These are phyloP conservation scores for Cutaneotrichosporon cutaneum DNA, from an alignment of 1,284 basidiomycete species.

Conservation along the genomic window DNA sequence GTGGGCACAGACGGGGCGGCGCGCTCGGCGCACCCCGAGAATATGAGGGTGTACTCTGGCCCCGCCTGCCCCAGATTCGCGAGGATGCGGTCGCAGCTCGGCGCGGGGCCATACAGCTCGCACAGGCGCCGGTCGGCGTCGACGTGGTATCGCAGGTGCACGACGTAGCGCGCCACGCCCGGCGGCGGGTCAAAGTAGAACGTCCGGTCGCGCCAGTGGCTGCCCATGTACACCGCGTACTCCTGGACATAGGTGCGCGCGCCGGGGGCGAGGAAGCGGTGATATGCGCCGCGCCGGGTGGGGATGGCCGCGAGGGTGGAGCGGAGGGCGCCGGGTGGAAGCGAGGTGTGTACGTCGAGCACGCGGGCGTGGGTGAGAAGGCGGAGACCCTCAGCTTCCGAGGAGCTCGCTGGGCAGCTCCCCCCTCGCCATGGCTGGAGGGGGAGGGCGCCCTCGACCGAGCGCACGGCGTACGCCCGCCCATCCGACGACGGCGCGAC, in stretches of 20 bases:
- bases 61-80: background rate
- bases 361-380: background rate
- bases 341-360: background rate
- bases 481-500: background rate
- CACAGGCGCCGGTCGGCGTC: background rate
- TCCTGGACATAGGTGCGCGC: background rate
- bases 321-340: background rate
- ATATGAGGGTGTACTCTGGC: background rate
- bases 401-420: background rate
- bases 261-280: background rate
- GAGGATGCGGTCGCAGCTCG: slow-evolving; percentile 2
- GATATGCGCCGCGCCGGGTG: background rate
- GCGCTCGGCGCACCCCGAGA: background rate
- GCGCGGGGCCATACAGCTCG: background rate
- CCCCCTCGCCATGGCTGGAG: background rate
- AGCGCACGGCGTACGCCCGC: background rate
- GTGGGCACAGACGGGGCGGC: background rate
- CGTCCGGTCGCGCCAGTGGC: slow-evolving; percentile 1
- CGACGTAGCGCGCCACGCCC: background rate
- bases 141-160: background rate
- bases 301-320: background rate
- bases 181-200: background rate
- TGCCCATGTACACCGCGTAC: background rate
- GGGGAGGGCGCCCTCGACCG: background rate
- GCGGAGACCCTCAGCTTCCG: background rate